These are phyloP conservation scores for Purshia tridentata DNA, from an alignment of 306 rosid species.

Conservation along the genomic window DNA sequence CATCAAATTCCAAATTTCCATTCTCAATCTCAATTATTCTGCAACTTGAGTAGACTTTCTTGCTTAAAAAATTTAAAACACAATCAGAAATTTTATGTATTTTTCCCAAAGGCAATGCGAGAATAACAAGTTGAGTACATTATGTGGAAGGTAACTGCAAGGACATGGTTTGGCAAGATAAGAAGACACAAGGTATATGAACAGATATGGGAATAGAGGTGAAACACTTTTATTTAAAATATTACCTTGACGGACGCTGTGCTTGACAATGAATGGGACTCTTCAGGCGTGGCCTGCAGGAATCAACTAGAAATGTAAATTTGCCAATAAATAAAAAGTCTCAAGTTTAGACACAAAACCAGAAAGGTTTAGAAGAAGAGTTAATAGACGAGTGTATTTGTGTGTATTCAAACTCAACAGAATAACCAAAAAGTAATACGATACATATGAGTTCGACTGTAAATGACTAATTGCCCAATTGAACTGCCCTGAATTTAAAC, in stretches of 20 bases:
- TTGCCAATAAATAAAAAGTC: background rate
- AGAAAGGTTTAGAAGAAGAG: background rate
- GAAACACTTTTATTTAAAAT: background rate
- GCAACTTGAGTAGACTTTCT: background rate
- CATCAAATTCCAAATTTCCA: background rate
- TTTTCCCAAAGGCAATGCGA: background rate
- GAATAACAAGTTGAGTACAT: background rate
- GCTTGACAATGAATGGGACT: background rate
- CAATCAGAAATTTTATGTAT: background rate
- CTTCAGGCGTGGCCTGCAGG: slow-evolving; percentile 8
- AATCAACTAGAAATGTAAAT: background rate
- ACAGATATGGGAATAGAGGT: background rate
- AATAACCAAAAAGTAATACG: background rate
- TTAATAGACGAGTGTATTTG: background rate
- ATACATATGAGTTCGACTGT: background rate
- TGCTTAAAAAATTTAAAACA: background rate
- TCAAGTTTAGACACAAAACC: background rate
- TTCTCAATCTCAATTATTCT: background rate
- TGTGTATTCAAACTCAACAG: background rate
- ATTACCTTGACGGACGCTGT: slow-evolving; percentile 1
- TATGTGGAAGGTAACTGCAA: background rate
- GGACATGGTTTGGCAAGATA: background rate
- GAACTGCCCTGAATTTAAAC: background rate
- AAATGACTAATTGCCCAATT: background rate
- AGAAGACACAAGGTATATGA: background rate